Evolutionary conservation across 1,139 yeast species (phyloP).

Genomic region (Debaryomycetaceae sp.): DNA sequence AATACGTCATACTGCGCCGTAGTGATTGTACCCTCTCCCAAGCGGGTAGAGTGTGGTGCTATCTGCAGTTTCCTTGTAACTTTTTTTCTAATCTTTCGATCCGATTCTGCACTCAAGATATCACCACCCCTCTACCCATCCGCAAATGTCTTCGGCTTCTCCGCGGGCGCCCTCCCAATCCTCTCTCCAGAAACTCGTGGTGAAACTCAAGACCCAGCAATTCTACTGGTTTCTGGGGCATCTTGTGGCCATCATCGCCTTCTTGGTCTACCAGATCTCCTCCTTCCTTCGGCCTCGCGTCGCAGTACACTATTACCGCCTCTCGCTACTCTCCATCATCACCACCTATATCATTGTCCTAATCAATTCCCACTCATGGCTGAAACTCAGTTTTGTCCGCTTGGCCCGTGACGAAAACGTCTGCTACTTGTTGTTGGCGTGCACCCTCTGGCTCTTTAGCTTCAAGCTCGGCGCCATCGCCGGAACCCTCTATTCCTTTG

Average conservation of each 20-base stretch:
- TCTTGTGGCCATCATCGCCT: conserved; percentile 25
- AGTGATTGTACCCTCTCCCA: no score
- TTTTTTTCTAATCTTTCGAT: no score
- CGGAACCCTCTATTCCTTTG: conserved; percentile 40
- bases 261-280: conserved; percentile 17
- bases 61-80: no score
- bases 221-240: conserved; percentile 48
- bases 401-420: conserved; percentile 37
- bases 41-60: no score
- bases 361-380: conserved; percentile 29
- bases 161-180: no score
- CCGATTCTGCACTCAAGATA: no score
- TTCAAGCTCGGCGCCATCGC: conserved; percentile 19
- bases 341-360: conserved; percentile 38
- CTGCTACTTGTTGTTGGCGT: conserved; percentile 37
- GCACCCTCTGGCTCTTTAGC: conserved; percentile 22
- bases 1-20: no score
- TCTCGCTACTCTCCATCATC: conserved; percentile 30
- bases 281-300: conserved; percentile 20
- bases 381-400: conserved; percentile 2
- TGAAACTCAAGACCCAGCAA: conserved; percentile 28
- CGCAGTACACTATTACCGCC: conserved; percentile 24
- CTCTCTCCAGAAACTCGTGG: conserved; percentile 5
- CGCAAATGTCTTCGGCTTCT: no score
- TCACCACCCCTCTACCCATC: no score